Percentiles rank a stretch among this genome's conserved stretches.
phyloP scores from a whole-genome alignment of 2,329 filamentous ascomycete species.

The Saccharata proteae region DNA sequence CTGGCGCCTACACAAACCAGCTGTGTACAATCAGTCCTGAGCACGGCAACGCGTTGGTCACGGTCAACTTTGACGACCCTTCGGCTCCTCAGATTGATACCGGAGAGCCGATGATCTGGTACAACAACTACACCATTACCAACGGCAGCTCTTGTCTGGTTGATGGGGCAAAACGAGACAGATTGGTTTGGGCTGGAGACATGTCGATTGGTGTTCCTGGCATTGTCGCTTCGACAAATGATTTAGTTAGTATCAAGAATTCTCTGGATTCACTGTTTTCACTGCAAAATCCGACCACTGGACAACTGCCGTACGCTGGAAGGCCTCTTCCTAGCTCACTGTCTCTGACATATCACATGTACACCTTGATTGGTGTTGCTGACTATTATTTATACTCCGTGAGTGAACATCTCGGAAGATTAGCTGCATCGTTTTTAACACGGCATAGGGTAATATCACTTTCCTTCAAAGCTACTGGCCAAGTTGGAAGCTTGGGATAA shows the following conservation, averaged over 20 bases:
- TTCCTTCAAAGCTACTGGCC: conserved; percentile 33
- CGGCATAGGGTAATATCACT: conserved; percentile 23
- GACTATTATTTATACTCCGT: conserved; percentile 34
- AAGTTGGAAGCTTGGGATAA: conserved; percentile 30
- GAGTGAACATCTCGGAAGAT: conserved; percentile 3
- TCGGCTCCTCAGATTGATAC: too few relatives aligned
- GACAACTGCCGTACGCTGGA: conserved; percentile 39
- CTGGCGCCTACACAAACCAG: conserved; percentile 28
- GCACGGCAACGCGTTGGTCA: conserved; percentile 24
- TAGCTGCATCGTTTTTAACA: conserved; percentile 10
- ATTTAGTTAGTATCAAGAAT: conserved; percentile 39
- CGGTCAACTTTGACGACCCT: too few relatives aligned
- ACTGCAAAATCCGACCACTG: conserved; percentile 30
- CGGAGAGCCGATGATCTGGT: too few relatives aligned
- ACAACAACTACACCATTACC: too few relatives aligned
- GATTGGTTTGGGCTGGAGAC: too few relatives aligned
- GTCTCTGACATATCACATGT: conserved; percentile 45
- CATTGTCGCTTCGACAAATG: too few relatives aligned
- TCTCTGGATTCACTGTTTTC: conserved; percentile 38
- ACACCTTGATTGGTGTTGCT: conserved; percentile 33
- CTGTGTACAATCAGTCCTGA: conserved; percentile 27
- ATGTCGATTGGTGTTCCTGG: too few relatives aligned
- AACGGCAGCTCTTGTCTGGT: too few relatives aligned
- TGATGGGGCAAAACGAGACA: too few relatives aligned
- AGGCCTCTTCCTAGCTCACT: conserved; percentile 27